Percentiles rank a stretch among this genome's conserved stretches.
phyloP scores from a whole-genome alignment of 1,284 basidiomycete genomes.

The Cryptococcus amylolentus region DNA sequence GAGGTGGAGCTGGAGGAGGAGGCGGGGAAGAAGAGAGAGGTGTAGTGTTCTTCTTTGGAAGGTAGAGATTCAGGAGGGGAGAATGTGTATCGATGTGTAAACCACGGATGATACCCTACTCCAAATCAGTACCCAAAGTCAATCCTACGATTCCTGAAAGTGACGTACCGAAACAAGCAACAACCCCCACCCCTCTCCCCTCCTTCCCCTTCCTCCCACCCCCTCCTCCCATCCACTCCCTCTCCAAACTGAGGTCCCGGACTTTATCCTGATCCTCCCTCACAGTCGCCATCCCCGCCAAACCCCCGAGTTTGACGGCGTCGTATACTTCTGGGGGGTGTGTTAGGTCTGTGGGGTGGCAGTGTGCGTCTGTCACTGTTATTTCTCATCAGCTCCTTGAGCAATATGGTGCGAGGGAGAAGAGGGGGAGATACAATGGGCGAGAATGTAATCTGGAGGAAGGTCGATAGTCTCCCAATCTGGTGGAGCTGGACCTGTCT shows the following conservation, averaged over 20 bases:
- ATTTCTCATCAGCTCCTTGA: neutral
- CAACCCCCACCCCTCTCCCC: conserved; percentile 22
- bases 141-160: neutral
- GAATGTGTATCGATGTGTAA: conserved; percentile 49
- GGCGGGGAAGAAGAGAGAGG: conserved; percentile 39
- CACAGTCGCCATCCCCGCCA: conserved; percentile 45
- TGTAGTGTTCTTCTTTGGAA: conserved; percentile 47
- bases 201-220: conserved; percentile 3
- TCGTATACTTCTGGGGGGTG: conserved; percentile 23
- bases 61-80: conserved; percentile 10
- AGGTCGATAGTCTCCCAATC: conserved; percentile 34
- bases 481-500: conserved; percentile 18
- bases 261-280: conserved; percentile 41
- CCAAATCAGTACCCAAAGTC: neutral
- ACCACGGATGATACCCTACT: conserved; percentile 54
- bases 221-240: neutral
- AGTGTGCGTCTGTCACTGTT: conserved; percentile 50
- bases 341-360: conserved; percentile 48
- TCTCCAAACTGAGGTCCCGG: conserved; percentile 15
- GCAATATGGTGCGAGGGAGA: neutral
- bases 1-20: no score
- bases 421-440: conserved; percentile 21
- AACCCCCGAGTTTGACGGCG: conserved; percentile 32
- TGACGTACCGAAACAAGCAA: conserved; percentile 48
- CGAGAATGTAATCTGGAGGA: conserved; percentile 29